Conservation (phyloP, 306 rosid genomes). For the Rosa lucieae region DNA sequence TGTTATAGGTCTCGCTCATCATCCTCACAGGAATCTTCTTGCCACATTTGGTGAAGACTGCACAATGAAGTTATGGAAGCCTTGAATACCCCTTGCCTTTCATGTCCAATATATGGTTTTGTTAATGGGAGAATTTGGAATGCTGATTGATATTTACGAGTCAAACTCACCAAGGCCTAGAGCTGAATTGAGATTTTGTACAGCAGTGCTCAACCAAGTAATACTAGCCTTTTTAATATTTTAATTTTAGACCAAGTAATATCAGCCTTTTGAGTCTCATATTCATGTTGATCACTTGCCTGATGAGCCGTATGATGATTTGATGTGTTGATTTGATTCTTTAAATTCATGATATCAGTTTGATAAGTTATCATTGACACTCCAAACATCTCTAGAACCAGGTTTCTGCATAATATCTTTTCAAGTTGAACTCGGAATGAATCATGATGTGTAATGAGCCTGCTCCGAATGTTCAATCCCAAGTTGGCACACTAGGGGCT, state of each 20-base stretch:
- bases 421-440: neutral
- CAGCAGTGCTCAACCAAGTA: neutral
- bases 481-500: neutral
- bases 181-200: neutral
- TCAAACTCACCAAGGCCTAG: neutral
- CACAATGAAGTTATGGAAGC: slow-evolving; percentile 97
- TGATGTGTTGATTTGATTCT: neutral
- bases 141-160: neutral
- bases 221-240: neutral
- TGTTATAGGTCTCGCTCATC: slow-evolving; percentile 86
- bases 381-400: neutral
- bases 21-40: slow-evolving; percentile 96
- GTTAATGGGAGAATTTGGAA: slow-evolving; percentile 1
- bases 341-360: neutral
- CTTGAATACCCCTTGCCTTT: slow-evolving; percentile 40
- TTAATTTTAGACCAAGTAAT: neutral
- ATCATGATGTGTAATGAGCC: neutral
- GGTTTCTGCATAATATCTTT: neutral
- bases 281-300: neutral
- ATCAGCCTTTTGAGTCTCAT: neutral
- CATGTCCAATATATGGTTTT: slow-evolving; percentile 3
- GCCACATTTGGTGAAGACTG: slow-evolving; percentile 85
- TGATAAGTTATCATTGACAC: neutral
- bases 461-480: neutral
- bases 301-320: neutral